These are phyloP conservation scores for Nevesoporus exiguus DNA, from an alignment of 768 basidiomycete species.

Conservation along the genomic window DNA sequence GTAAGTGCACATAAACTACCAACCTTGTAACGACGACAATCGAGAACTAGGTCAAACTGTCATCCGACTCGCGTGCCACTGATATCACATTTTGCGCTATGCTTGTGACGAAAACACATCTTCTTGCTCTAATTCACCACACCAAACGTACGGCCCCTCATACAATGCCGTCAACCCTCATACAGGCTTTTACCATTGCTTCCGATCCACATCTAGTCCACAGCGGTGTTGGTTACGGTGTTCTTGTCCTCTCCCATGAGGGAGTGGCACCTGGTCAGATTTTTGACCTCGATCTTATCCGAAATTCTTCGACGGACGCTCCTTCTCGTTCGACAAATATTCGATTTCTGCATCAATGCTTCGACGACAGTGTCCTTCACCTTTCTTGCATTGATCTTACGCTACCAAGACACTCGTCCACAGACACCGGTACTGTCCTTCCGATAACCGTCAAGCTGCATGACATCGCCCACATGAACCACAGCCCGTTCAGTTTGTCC, in stretches of 20 bases:
- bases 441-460: not conserved
- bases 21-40: not conserved
- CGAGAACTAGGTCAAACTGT: no score
- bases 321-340: not conserved
- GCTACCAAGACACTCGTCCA: not conserved
- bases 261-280: not conserved
- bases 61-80: not conserved
- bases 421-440: not conserved
- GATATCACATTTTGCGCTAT: not conserved
- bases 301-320: not conserved
- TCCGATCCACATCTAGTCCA: not conserved
- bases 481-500: not conserved
- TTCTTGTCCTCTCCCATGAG: slow-evolving; percentile 2
- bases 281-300: not conserved
- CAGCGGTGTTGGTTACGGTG: no score
- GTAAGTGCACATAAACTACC: not conserved
- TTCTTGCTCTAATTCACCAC: not conserved
- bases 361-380: not conserved
- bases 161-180: not conserved
- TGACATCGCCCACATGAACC: not conserved
- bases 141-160: not conserved
- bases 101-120: not conserved
- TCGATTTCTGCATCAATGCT: not conserved
- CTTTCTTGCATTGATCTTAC: not conserved
- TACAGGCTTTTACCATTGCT: not conserved